A percentile compares a stretch with the other conserved stretches of the same genome.
These are phyloP conservation scores for Fusarium sp. DNA, from an alignment of 2,329 filamentous ascomycete genomes.

Conservation along the genomic window DNA sequence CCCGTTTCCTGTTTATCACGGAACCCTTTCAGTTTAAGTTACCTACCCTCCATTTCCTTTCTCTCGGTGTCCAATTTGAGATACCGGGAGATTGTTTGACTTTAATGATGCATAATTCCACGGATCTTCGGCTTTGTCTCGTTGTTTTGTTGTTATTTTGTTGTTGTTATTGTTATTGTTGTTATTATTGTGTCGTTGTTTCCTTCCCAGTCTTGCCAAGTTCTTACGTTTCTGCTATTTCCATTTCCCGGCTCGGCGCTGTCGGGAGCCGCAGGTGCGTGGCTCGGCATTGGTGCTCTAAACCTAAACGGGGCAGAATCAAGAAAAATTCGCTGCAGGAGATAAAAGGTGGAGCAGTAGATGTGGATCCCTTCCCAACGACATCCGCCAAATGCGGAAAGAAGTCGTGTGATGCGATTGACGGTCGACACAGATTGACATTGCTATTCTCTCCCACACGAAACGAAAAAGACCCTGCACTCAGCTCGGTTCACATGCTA, in stretches of 20 bases:
- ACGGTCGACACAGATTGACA: neutral
- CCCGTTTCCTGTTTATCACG: constrained; percentile 20
- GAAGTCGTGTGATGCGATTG: constrained; percentile 37
- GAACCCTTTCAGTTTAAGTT: neutral
- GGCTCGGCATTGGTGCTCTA: constrained; percentile 21
- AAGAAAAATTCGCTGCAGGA: constrained; percentile 27
- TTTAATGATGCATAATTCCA: neutral
- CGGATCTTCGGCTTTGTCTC: neutral
- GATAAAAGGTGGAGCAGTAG: constrained; percentile 2
- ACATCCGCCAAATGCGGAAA: constrained; percentile 38
- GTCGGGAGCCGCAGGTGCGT: constrained; percentile 27
- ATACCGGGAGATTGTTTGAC: constrained; percentile 23
- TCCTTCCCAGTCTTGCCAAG: constrained; percentile 24
- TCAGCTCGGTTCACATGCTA: constrained; percentile 18
- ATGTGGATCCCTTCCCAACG: constrained; percentile 13
- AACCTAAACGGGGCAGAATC: constrained; percentile 13
- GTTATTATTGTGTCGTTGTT: neutral
- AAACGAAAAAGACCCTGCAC: constrained; percentile 6
- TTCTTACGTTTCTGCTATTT: constrained; percentile 20
- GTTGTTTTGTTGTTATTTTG: neutral
- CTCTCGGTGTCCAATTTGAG: constrained; percentile 35
- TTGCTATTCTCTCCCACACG: neutral
- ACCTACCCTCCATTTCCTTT: neutral
- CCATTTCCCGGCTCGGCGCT: constrained; percentile 37
- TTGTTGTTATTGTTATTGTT: neutral